Evolutionary conservation across 2,329 filamentous ascomycete species (phyloP).

Genomic region (Dactylonectria macrodidyma): DNA sequence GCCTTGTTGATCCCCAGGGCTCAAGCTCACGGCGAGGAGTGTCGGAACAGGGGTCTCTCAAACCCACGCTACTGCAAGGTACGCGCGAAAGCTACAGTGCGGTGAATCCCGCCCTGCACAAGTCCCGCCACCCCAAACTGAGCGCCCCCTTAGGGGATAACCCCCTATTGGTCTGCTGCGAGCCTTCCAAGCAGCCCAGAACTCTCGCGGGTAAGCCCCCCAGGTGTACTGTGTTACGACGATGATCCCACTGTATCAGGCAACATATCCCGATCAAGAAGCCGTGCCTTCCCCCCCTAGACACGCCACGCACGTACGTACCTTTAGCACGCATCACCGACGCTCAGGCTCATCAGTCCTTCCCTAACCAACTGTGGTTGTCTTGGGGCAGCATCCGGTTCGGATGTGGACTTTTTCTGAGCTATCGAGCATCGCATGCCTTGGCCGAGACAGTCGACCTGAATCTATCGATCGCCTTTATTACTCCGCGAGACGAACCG

Average conservation of each 20-base stretch:
- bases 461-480: background rate
- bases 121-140: slow-evolving; percentile 39
- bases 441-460: slow-evolving; percentile 13
- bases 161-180: slow-evolving; percentile 25
- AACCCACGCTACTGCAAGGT: slow-evolving; percentile 47
- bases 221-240: slow-evolving; percentile 23
- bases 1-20: slow-evolving; percentile 41
- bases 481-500: background rate
- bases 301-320: slow-evolving; percentile 9
- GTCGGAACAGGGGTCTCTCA: slow-evolving; percentile 29
- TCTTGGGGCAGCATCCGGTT: slow-evolving; percentile 4
- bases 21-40: slow-evolving; percentile 47
- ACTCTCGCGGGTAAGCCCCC: slow-evolving; percentile 13
- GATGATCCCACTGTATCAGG: slow-evolving; percentile 24
- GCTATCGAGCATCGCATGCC: slow-evolving; percentile 5
- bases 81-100: slow-evolving; percentile 40
- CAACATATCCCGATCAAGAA: slow-evolving; percentile 25
- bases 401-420: background rate
- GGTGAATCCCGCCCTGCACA: slow-evolving; percentile 21
- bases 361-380: slow-evolving; percentile 13
- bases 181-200: background rate
- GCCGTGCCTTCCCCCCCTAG: slow-evolving; percentile 13
- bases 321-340: background rate
- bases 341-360: background rate
- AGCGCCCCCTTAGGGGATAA: slow-evolving; percentile 33